Conservation (phyloP, 169 alveolate species). For the Cryptosporidium bovis region DNA sequence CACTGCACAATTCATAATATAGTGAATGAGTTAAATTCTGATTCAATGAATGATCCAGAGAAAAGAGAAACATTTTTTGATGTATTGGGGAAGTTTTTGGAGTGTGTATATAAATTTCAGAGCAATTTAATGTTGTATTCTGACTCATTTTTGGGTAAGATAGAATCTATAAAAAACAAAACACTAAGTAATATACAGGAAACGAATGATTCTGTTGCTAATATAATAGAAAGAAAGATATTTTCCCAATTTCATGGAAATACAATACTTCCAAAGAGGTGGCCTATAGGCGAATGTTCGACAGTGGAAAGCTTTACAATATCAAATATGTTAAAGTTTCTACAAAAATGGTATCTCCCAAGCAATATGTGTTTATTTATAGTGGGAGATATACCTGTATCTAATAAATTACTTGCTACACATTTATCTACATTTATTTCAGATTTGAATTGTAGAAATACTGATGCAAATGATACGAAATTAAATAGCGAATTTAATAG, state of each 20-base stretch:
- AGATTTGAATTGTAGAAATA: slow-evolving; percentile 9
- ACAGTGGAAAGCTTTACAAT: slow-evolving; percentile 19
- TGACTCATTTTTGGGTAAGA: background rate
- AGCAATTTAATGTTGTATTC: slow-evolving; percentile 21
- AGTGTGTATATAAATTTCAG: slow-evolving; percentile 4
- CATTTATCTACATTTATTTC: slow-evolving; percentile 25
- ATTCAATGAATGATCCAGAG: slow-evolving; percentile 9
- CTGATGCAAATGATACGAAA: background rate
- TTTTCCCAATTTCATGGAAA: slow-evolving; percentile 39
- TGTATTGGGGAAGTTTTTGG: slow-evolving; percentile 23
- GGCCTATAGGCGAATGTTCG: slow-evolving; percentile 56
- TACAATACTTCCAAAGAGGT: slow-evolving; percentile 48
- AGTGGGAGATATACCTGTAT: slow-evolving; percentile 44
- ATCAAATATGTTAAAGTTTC: slow-evolving; percentile 10
- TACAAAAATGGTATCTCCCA: slow-evolving; percentile 55
- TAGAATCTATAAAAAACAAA: slow-evolving; percentile 15
- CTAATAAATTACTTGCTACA: slow-evolving; percentile 30
- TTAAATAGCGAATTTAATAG: background rate
- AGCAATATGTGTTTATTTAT: slow-evolving; percentile 53
- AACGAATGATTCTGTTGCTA: slow-evolving; percentile 19
- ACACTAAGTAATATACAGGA: slow-evolving; percentile 2
- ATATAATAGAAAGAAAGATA: slow-evolving; percentile 46
- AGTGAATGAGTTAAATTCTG: slow-evolving; percentile 4
- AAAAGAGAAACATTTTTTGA: slow-evolving; percentile 32
- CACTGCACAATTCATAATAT: slow-evolving; percentile 55